These are phyloP conservation scores for Marasmius oreades DNA, from an alignment of 1,284 basidiomycete genomes.

Conservation along the genomic window DNA sequence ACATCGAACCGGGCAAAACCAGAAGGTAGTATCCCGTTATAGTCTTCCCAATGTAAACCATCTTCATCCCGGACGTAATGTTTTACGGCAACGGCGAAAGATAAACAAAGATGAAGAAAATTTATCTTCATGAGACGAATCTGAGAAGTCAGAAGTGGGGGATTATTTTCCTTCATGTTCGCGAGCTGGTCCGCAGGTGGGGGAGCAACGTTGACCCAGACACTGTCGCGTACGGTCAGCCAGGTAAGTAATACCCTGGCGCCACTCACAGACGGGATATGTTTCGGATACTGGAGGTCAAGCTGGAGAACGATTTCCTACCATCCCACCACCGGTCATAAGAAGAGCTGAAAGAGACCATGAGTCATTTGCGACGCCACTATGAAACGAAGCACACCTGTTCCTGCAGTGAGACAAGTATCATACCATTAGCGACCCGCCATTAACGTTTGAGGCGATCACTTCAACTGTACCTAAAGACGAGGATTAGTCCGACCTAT, in stretches of 20 bases:
- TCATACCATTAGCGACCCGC: not conserved
- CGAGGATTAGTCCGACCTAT: slow-evolving; percentile 31
- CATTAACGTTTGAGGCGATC: slow-evolving; percentile 1
- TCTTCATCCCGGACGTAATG: slow-evolving; percentile 78
- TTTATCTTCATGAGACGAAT: slow-evolving; percentile 72
- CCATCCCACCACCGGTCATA: slow-evolving; percentile 86
- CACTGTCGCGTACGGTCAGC: slow-evolving; percentile 44
- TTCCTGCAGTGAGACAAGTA: slow-evolving; percentile 29
- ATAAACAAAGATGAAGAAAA: slow-evolving; percentile 62
- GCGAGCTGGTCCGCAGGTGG: slow-evolving; percentile 50
- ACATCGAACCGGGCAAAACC: slow-evolving; percentile 48
- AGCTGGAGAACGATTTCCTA: slow-evolving; percentile 71
- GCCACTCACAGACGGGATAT: slow-evolving; percentile 5
- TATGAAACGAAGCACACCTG: slow-evolving; percentile 24
- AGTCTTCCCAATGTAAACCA: slow-evolving; percentile 66
- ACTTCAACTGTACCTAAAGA: slow-evolving; percentile 53
- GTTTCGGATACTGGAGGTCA: slow-evolving; percentile 52
- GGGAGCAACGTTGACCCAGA: slow-evolving; percentile 79
- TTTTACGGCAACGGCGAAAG: slow-evolving; percentile 70
- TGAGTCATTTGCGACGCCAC: slow-evolving; percentile 1
- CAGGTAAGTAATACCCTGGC: slow-evolving; percentile 23
- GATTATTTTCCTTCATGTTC: slow-evolving; percentile 46
- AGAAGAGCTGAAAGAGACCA: slow-evolving; percentile 49
- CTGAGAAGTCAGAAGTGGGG: slow-evolving; percentile 47
- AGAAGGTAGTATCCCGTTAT: slow-evolving; percentile 59